Conservation (phyloP, 169 alveolate genomes). For the Plasmodium vivax region DNA sequence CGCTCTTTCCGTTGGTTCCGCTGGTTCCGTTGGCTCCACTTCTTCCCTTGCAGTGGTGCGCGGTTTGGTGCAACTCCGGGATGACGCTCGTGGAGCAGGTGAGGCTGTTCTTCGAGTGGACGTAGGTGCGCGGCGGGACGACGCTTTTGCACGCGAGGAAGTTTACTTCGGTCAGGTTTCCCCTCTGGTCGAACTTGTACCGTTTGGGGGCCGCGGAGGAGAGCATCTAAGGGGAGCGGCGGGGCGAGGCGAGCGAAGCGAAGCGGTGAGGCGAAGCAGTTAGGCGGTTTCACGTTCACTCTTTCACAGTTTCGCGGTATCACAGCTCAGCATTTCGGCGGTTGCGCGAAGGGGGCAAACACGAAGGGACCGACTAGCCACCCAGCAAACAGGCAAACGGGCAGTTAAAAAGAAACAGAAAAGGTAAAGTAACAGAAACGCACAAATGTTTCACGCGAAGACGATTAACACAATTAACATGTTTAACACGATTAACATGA, state of each 20-base stretch:
- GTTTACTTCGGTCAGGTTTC: conserved; percentile 38
- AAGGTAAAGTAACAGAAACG: too few species aligned
- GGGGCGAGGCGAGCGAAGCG: not conserved
- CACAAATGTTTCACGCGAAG: not conserved
- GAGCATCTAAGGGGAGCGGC: conserved; percentile 46
- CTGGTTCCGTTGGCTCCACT: too few species aligned
- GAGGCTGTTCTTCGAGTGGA: conserved; percentile 17
- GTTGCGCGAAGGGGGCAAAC: not conserved
- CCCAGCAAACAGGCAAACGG: not conserved
- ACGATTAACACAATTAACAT: not conserved
- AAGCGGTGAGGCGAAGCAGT: not conserved
- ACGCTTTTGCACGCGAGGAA: conserved; percentile 39
- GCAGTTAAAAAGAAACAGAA: not conserved
- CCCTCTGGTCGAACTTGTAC: conserved; percentile 49
- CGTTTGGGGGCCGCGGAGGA: conserved; percentile 46
- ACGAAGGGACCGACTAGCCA: not conserved
- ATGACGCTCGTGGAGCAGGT: conserved; percentile 25
- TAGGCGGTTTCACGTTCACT: not conserved
- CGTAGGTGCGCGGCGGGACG: conserved; percentile 14
- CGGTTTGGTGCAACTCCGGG: conserved; percentile 28
- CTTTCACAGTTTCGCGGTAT: not conserved
- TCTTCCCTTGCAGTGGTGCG: not conserved
- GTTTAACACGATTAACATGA: too few species aligned
- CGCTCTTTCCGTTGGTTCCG: too few species aligned
- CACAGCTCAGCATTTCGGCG: not conserved